Conservation (phyloP, 257 asterid genomes). For the Thymus quinquecostatus region DNA sequence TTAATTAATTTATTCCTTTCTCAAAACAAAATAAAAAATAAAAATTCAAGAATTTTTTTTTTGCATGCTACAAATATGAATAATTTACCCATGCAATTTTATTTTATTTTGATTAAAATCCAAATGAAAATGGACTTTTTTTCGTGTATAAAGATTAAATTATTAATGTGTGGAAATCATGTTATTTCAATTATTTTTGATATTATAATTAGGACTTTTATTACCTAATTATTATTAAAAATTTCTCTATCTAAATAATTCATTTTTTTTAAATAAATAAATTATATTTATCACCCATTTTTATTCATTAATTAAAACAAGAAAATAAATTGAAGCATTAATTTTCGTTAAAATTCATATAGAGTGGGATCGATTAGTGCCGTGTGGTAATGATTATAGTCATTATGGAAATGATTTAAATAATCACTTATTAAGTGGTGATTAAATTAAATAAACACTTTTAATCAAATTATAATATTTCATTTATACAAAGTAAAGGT, state of each 20-base stretch:
- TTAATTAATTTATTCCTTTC: too few relatives aligned
- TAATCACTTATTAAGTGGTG: constrained; percentile 15
- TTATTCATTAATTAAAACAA: too few relatives aligned
- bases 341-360: neutral
- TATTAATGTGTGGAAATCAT: neutral
- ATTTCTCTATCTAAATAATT: too few relatives aligned
- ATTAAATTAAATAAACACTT: constrained; percentile 20
- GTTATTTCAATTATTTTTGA: neutral
- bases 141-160: too few relatives aligned
- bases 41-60: too few relatives aligned
- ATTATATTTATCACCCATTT: neutral
- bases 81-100: neutral
- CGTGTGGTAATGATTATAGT: constrained; percentile 34
- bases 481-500: constrained; percentile 19
- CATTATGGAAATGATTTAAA: constrained; percentile 40
- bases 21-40: too few relatives aligned
- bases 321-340: neutral
- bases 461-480: constrained; percentile 30
- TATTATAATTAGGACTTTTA: neutral
- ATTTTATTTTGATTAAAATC: too few relatives aligned
- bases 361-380: constrained; percentile 17
- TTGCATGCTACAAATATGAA: too few relatives aligned
- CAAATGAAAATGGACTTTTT: too few relatives aligned
- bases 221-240: too few relatives aligned
- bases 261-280: too few relatives aligned